Evolutionary conservation across 2,329 filamentous ascomycete species (phyloP), one percentile per base, ranked within the genome.

Genomic region (Pseudogymnoascus destructans): DNA sequence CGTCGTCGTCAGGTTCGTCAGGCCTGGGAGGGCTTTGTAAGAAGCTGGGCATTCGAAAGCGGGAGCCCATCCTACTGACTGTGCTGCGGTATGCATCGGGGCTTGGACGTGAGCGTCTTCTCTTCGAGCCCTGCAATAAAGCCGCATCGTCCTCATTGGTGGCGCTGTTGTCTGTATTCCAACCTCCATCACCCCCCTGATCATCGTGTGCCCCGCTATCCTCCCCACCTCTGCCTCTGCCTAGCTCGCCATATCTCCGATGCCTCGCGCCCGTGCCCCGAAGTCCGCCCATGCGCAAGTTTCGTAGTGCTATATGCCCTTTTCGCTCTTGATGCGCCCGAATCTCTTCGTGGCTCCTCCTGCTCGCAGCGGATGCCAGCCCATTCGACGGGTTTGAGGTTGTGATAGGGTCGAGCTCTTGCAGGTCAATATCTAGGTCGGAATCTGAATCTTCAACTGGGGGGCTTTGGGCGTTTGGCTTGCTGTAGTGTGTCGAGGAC

Each of bases 371-470:
- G 25, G 67, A 67, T 30, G 61, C 56, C 17, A 65, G 64, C 56
- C 62, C 60, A 35, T 63, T 60, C 11, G 64, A 49, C 3, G 63
- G 60, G 57, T 58, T 66, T 32, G 66, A 63, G 49, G 60, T 67
- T 36, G 64, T 66, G 60, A 71, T 59, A 58, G 87, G 86, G 68
- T 91, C 87, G 64, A 93, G 82, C 75, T 92, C 88, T 67, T 89
- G 79, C 64, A 89, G 78, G 66, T 91, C 86, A 66, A 93, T 77
- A 62, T 88, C 85, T 65, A 85, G 80, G 69, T 92, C 74, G 55
- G 85, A 88, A 70, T 91, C 87, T 69, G 84, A 87, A 69, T 90
- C 86, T 72, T 83, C 76, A 66, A 75, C 72, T 61, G 78, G 78
- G 61, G 79, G 81, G 72, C 86, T 82, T 72, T 83, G 83, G 67